Percentiles rank a stretch among this genome's conserved stretches.
phyloP scores from a whole-genome alignment of 2,329 filamentous ascomycete species.

The Parastagonospora nodorum region DNA sequence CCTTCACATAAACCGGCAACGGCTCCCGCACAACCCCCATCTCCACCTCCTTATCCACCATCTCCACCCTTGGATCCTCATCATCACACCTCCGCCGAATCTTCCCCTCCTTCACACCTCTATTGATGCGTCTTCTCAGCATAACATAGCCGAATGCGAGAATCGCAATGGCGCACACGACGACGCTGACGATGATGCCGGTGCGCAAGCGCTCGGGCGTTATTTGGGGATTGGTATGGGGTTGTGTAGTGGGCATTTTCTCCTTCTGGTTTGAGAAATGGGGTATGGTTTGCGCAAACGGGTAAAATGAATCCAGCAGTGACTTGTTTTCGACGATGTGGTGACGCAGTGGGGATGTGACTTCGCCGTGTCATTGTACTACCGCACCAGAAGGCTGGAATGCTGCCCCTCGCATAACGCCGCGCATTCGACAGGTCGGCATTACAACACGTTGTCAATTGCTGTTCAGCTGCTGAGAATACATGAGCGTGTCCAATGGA shows the following conservation, averaged over 20 bases:
- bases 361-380: too few relatives aligned
- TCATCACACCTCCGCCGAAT: neutral
- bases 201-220: neutral
- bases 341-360: too few relatives aligned
- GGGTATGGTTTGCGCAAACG: too few relatives aligned
- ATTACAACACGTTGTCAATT: too few relatives aligned
- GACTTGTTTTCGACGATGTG: too few relatives aligned
- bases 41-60: conserved; percentile 9
- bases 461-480: too few relatives aligned
- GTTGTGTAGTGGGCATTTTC: neutral
- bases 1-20: conserved; percentile 13
- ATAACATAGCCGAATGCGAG: neutral
- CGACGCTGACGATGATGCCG: neutral
- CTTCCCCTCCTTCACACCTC: neutral
- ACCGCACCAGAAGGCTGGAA: too few relatives aligned
- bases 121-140: neutral
- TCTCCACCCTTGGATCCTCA: neutral
- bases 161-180: neutral
- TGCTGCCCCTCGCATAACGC: too few relatives aligned
- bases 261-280: too few relatives aligned
- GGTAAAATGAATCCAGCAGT: too few relatives aligned
- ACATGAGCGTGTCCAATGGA: too few relatives aligned
- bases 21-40: conserved; percentile 12
- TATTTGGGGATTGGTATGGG: neutral
- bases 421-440: too few relatives aligned